Percentiles rank a stretch among this genome's conserved stretches.
These are phyloP conservation scores for Phytophthora constricta DNA, from an alignment of 352 stramenopile species.

Conservation along the genomic window DNA sequence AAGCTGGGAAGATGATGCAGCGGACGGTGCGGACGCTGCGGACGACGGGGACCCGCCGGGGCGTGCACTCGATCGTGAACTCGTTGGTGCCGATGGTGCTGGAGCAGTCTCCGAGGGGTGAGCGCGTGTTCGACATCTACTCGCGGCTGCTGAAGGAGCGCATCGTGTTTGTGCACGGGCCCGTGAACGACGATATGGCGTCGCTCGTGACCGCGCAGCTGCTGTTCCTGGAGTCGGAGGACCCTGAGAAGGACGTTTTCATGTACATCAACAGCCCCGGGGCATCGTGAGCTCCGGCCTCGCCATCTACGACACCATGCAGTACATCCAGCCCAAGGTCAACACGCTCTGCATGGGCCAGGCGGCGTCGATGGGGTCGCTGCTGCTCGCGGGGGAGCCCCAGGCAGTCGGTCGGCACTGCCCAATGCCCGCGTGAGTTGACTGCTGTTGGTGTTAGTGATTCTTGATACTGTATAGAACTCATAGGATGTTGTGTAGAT, in stretches of 20 bases:
- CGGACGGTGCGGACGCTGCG: constrained; percentile 16
- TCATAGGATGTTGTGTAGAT: constrained; percentile 63
- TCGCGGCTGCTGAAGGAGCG: constrained; percentile 97
- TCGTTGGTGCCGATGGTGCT: constrained; percentile 94
- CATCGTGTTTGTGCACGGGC: constrained; percentile 97
- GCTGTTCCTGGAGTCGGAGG: constrained; percentile 97
- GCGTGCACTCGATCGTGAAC: constrained; percentile 64
- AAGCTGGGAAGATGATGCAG: constrained; percentile 31
- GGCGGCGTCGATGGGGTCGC: constrained; percentile 96
- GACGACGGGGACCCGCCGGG: constrained; percentile 34
- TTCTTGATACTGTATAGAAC: no score
- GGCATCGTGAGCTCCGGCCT: constrained; percentile 97
- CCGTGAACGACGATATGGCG: constrained; percentile 91
- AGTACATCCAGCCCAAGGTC: constrained; percentile 97
- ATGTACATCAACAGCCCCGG: constrained; percentile 99
- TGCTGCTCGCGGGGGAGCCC: constrained; percentile 94
- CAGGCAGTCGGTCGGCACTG: constrained; percentile 92
- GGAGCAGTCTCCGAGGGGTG: constrained; percentile 92
- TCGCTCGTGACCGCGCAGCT: constrained; percentile 86
- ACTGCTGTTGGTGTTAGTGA: background rate
- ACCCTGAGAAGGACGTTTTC: constrained; percentile 97
- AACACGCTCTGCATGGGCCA: constrained; percentile 98
- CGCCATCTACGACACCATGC: constrained; percentile 99
- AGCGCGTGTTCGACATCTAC: constrained; percentile 98
- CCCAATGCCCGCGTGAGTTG: constrained; percentile 91